Conservation (phyloP, 2,329 filamentous ascomycete species). For the Claviceps fusiformis region DNA sequence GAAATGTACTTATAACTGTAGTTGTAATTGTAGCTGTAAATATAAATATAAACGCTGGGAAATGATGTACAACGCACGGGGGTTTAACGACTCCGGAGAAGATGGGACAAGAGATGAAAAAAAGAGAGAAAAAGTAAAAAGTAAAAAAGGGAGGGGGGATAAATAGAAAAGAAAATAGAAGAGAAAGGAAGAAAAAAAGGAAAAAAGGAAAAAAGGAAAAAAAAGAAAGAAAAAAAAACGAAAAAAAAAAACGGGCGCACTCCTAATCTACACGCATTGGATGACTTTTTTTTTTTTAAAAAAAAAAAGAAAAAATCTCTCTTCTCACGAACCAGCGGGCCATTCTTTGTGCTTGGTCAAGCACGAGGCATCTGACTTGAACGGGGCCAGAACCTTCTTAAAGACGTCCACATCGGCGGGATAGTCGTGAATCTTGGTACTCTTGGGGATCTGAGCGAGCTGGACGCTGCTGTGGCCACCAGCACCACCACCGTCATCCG, state of each 20-base stretch:
- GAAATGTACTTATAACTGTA: too few relatives aligned
- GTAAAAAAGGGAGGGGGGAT: background rate
- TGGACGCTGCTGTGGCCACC: background rate
- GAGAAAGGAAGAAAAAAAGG: background rate
- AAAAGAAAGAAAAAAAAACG: background rate
- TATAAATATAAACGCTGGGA: too few relatives aligned
- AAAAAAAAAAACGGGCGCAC: too few relatives aligned
- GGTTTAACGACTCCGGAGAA: too few relatives aligned
- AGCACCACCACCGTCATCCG: background rate
- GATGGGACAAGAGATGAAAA: too few relatives aligned
- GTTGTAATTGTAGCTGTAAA: too few relatives aligned
- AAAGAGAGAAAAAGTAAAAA: background rate
- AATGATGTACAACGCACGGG: too few relatives aligned
- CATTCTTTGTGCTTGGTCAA: background rate
- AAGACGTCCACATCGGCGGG: slow-evolving; percentile 8
- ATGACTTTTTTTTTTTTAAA: too few relatives aligned
- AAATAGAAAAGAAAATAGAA: too few relatives aligned
- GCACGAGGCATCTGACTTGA: background rate
- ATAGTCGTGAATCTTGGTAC: slow-evolving; percentile 10
- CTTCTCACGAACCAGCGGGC: background rate
- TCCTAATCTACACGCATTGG: too few relatives aligned
- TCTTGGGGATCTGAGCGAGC: background rate
- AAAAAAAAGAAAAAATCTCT: too few relatives aligned
- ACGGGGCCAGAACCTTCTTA: slow-evolving; percentile 5
- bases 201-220: background rate